Conservation (phyloP, 495 filamentous ascomycete genomes). For the Saxophila tyrrhenica region DNA sequence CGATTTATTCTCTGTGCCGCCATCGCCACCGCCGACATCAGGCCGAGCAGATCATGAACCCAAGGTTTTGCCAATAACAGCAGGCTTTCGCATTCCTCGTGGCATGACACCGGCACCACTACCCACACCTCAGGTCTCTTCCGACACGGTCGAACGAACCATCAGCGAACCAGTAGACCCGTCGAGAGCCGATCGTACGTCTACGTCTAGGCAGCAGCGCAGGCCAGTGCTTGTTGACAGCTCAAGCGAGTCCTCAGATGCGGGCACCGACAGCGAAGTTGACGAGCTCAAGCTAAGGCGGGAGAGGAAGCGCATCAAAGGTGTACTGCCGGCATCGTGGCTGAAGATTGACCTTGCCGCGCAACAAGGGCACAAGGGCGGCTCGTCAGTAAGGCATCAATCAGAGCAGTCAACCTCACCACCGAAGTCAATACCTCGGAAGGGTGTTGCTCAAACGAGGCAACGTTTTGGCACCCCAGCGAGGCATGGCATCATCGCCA, state of each 20-base stretch:
- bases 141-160: background rate
- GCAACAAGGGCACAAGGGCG: constrained; percentile 28
- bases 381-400: constrained; percentile 27
- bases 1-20: constrained; percentile 23
- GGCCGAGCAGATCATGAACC: constrained; percentile 20
- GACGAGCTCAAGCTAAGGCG: constrained; percentile 25
- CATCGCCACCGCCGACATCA: constrained; percentile 30
- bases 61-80: background rate
- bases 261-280: background rate
- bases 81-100: constrained; percentile 9
- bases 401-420: constrained; percentile 11
- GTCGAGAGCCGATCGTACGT: no score
- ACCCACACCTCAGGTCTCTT: constrained; percentile 19
- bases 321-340: constrained; percentile 87
- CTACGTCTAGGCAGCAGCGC: no score
- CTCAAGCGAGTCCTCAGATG: background rate
- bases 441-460: constrained; percentile 38
- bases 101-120: constrained; percentile 25
- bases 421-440: constrained; percentile 27
- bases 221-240: background rate
- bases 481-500: constrained; percentile 4
- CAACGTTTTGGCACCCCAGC: background rate
- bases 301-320: constrained; percentile 52
- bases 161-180: background rate
- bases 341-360: constrained; percentile 53